phyloP scores from a whole-genome alignment of 2,329 filamentous ascomycete species.

The Zymoseptoria crescenta region DNA sequence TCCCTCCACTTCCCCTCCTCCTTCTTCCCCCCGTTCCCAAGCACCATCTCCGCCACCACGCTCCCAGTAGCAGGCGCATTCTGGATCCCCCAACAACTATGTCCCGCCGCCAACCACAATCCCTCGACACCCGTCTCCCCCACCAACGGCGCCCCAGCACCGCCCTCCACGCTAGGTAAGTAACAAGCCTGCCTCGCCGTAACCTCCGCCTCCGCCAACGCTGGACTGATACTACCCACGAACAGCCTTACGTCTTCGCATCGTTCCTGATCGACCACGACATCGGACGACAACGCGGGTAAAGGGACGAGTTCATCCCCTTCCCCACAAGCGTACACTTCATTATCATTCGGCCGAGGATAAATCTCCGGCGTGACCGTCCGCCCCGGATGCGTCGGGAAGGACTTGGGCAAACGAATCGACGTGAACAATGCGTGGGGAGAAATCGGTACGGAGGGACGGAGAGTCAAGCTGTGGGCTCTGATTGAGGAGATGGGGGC shows the following conservation, averaged over 20 bases:
- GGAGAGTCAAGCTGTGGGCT: conserved; percentile 56
- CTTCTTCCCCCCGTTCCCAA: not conserved
- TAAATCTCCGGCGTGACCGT: conserved; percentile 87
- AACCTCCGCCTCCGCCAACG: conserved; percentile 42
- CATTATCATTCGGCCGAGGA: conserved; percentile 67
- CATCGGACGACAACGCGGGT: conserved; percentile 66
- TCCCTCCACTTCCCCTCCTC: not conserved
- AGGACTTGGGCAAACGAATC: conserved; percentile 63
- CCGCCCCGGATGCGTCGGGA: conserved; percentile 44
- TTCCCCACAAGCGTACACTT: conserved; percentile 92
- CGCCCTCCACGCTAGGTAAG: conserved; percentile 62
- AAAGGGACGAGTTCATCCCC: conserved; percentile 69
- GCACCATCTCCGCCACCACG: conserved; percentile 24
- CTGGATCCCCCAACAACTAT: conserved; percentile 98
- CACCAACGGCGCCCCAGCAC: conserved; percentile 62
- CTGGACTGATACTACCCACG: not conserved
- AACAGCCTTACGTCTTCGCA: conserved; percentile 49
- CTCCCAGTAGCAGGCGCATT: conserved; percentile 74
- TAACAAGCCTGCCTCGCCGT: conserved; percentile 85
- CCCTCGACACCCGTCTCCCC: conserved; percentile 67
- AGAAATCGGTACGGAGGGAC: conserved; percentile 52
- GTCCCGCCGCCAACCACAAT: conserved; percentile 74
- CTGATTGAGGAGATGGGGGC: conserved; percentile 54
- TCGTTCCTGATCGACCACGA: conserved; percentile 63
- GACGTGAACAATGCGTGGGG: conserved; percentile 80